Percentiles rank a stretch among this genome's conserved stretches.
Conservation (phyloP, 371 early-diverging fungal genomes). For the Mucor indicus region DNA sequence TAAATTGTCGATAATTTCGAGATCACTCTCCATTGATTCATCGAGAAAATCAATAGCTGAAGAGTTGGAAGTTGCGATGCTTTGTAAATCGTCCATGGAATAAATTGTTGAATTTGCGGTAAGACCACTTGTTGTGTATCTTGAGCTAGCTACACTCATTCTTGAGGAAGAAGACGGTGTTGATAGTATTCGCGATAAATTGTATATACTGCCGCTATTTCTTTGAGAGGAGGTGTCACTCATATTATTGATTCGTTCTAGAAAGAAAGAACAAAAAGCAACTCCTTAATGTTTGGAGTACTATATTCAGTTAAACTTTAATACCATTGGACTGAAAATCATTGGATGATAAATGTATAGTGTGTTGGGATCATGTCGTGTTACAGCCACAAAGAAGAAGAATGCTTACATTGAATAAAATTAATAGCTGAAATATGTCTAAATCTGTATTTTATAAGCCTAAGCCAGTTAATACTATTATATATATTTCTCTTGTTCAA, state of each 20-base stretch:
- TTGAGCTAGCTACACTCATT: not conserved
- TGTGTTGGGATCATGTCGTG: too few relatives aligned
- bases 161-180: not conserved
- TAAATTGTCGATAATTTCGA: not conserved
- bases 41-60: not conserved
- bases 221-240: not conserved
- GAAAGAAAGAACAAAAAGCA: not conserved
- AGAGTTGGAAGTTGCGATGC: not conserved
- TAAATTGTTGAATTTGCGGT: not conserved
- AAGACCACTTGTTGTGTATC: not conserved
- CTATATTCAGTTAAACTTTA: not conserved
- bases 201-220: not conserved
- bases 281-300: not conserved
- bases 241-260: not conserved
- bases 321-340: too few relatives aligned
- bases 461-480: too few relatives aligned
- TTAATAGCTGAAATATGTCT: too few relatives aligned
- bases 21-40: not conserved
- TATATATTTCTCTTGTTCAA: too few relatives aligned
- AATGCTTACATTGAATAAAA: too few relatives aligned
- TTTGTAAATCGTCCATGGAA: not conserved
- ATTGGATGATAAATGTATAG: too few relatives aligned
- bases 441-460: too few relatives aligned
- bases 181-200: not conserved
- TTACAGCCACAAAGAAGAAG: too few relatives aligned